These are phyloP conservation scores for Podaxis pistillaris DNA, from an alignment of 768 basidiomycete species.

Conservation along the genomic window DNA sequence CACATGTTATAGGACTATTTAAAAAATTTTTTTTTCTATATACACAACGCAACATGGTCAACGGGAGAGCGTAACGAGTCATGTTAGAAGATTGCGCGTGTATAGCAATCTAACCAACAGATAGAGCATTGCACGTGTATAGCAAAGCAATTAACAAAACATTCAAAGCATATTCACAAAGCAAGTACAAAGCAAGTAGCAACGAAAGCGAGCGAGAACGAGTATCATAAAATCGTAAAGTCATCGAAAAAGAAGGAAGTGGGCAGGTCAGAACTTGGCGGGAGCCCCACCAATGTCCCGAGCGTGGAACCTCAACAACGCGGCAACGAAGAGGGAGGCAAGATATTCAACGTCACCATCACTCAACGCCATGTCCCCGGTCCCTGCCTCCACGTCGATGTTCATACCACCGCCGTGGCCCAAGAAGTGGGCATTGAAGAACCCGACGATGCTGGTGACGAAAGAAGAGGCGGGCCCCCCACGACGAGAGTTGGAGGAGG, in stretches of 20 bases:
- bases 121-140: background rate
- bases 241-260: background rate
- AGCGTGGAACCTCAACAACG: background rate
- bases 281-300: background rate
- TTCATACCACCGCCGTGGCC: background rate
- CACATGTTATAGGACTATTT: no score
- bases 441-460: background rate
- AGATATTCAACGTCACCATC: slow-evolving; percentile 4
- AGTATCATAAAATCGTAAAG: background rate
- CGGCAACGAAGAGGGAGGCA: slow-evolving; percentile 1
- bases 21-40: no score
- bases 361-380: background rate
- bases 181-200: background rate
- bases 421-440: background rate
- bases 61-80: no score
- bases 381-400: background rate
- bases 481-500: background rate
- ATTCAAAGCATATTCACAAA: background rate
- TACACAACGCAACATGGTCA: no score
- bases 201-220: background rate
- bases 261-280: background rate
- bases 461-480: background rate
- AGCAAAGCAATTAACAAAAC: background rate
- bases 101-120: background rate
- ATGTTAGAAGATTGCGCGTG: no score